Evolutionary conservation across 140 eudicot species (phyloP).

Genomic region (Stevia rebaudiana): DNA sequence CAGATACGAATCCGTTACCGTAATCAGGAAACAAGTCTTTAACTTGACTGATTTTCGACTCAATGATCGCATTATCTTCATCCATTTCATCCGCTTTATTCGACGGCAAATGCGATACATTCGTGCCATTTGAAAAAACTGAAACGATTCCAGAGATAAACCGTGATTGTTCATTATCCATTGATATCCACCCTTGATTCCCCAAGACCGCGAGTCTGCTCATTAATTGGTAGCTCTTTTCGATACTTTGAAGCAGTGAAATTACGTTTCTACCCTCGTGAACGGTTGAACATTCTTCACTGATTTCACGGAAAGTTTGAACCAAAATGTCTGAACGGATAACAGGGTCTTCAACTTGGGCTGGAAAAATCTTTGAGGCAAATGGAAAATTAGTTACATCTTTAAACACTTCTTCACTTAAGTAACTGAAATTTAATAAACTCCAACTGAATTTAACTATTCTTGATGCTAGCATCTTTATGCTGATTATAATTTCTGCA

Average conservation of each 20-base stretch:
- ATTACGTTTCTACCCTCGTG: constrained; percentile 33
- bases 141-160: constrained; percentile 47
- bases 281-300: constrained; percentile 42
- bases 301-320: constrained; percentile 69
- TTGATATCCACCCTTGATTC: constrained; percentile 63
- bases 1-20: constrained; percentile 73
- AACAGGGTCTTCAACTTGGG: constrained; percentile 85
- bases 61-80: constrained; percentile 70
- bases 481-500: constrained; percentile 21
- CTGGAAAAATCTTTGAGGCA: constrained; percentile 80
- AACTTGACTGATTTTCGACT: constrained; percentile 87
- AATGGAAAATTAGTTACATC: constrained; percentile 44
- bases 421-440: constrained; percentile 54
- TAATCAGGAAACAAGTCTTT: constrained; percentile 92
- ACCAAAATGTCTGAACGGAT: constrained; percentile 78
- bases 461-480: constrained; percentile 73
- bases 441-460: constrained; percentile 73
- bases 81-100: constrained; percentile 37
- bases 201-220: constrained; percentile 43
- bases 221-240: constrained; percentile 49
- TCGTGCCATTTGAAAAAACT: constrained; percentile 15
- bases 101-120: constrained; percentile 12
- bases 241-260: constrained; percentile 66
- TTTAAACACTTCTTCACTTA: constrained; percentile 64
- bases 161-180: constrained; percentile 66